Conservation (phyloP, 345 rosid genomes). For the thale cress (Arabidopsis thaliana) region TAIR10.1 NC_003074.8:19283501-19284000, state of each 20-base stretch:
- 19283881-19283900: neutral
- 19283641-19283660: slow-evolving; percentile 36
- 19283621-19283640: neutral
- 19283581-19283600: neutral
- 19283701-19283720: slow-evolving; percentile 62
- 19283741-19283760: slow-evolving; percentile 52
- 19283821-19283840: neutral
- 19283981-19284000: slow-evolving; percentile 14
- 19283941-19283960: slow-evolving; percentile 31
- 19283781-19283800: slow-evolving; percentile 34
- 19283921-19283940: slow-evolving; percentile 27
- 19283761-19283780: slow-evolving; percentile 22
- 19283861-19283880: neutral
- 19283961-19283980: slow-evolving; percentile 13
- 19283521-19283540: slow-evolving; percentile 42
- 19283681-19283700: slow-evolving; percentile 68
- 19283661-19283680: slow-evolving; percentile 65
- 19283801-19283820: neutral
- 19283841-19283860: neutral
- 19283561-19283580: slow-evolving; percentile 26
- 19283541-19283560: slow-evolving; percentile 50
- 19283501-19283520: slow-evolving; percentile 76
- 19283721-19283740: slow-evolving; percentile 84
- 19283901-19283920: slow-evolving; percentile 27
- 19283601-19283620: neutral